Percentiles rank a stretch among this genome's conserved stretches.
phyloP scores from a whole-genome alignment of 352 stramenopile genomes.

The Blastocystis sp. region DNA sequence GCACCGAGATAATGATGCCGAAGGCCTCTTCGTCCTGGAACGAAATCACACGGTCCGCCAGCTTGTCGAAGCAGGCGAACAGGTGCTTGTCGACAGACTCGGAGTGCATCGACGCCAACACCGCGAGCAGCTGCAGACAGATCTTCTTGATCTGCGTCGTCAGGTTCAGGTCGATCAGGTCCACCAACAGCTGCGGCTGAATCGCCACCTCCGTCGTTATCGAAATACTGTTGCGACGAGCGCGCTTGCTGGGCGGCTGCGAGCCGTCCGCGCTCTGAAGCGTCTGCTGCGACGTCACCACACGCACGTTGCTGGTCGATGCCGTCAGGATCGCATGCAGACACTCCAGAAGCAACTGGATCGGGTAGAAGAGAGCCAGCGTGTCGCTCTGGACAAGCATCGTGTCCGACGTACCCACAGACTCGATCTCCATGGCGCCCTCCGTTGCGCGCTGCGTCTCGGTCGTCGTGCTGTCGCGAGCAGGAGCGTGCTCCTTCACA shows the following conservation, averaged over 20 bases:
- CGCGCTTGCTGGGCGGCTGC: conserved; percentile 31
- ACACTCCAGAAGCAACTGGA: conserved; percentile 33
- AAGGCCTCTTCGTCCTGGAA: conserved; percentile 40
- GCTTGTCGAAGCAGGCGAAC: conserved; percentile 19
- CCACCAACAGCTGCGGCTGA: conserved; percentile 27
- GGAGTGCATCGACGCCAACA: background rate
- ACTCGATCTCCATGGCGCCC: conserved; percentile 4
- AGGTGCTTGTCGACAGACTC: background rate
- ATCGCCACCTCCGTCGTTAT: conserved; percentile 10
- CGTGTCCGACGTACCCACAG: background rate
- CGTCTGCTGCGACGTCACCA: background rate
- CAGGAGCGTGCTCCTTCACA: background rate
- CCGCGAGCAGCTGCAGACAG: conserved; percentile 8
- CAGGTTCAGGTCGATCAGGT: conserved; percentile 21
- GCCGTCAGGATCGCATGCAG: background rate
- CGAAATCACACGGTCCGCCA: background rate
- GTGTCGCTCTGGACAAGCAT: background rate
- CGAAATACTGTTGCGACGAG: conserved; percentile 21
- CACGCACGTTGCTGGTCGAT: background rate
- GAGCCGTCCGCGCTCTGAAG: background rate
- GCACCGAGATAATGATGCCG: background rate
- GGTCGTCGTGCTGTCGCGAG: background rate
- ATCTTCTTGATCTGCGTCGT: conserved; percentile 34
- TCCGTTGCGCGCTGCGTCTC: background rate
- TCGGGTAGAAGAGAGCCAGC: conserved; percentile 7